These are phyloP conservation scores for Urtica urens DNA, from an alignment of 306 rosid genomes.

Conservation along the genomic window DNA sequence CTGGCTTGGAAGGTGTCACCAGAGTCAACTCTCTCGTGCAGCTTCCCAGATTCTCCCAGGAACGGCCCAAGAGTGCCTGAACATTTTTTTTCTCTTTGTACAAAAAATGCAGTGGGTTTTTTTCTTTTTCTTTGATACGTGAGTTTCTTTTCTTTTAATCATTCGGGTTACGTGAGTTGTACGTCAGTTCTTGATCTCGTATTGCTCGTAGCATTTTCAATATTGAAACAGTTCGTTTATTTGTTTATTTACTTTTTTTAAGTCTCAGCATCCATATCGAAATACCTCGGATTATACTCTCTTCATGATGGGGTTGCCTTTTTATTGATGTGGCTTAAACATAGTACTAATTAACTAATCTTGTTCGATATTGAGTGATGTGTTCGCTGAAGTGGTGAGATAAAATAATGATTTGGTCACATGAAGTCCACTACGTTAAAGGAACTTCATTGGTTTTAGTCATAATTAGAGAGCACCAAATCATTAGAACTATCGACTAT, in stretches of 20 bases:
- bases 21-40: conserved; percentile 94
- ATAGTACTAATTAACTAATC: background rate
- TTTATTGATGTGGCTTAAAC: background rate
- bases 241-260: background rate
- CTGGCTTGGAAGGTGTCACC: conserved; percentile 92
- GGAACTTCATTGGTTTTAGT: too few species aligned
- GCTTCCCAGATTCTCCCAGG: conserved; percentile 90
- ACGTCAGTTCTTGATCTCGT: conserved; percentile 5
- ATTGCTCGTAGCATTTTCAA: background rate
- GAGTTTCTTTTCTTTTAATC: conserved; percentile 13
- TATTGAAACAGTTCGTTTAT: too few species aligned
- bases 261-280: background rate
- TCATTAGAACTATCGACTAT: background rate
- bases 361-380: background rate
- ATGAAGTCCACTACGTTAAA: background rate
- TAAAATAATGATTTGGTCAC: background rate
- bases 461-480: background rate
- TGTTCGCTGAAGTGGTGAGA: background rate
- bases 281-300: background rate
- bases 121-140: conserved; percentile 24
- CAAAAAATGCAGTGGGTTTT: conserved; percentile 11
- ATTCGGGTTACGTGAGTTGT: conserved; percentile 11
- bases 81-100: conserved; percentile 12
- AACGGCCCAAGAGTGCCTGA: conserved; percentile 44
- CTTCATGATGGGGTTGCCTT: background rate